Evolutionary conservation across 148 eudicot genomes (phyloP).

Genomic region (Selenicereus undatus): DNA sequence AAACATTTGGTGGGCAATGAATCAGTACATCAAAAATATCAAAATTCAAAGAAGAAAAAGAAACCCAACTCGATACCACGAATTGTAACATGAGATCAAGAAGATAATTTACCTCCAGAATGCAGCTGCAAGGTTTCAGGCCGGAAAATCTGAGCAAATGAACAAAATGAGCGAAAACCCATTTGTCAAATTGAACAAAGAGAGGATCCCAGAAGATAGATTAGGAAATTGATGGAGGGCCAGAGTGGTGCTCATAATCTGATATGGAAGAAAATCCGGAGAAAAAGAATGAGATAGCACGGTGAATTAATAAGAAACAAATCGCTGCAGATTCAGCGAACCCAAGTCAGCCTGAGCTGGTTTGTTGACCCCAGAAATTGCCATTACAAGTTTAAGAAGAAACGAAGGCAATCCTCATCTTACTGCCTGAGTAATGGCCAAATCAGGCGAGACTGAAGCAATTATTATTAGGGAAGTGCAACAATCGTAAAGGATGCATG

Average conservation of each 20-base stretch:
- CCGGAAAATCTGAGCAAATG: not conserved
- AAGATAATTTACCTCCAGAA: not conserved
- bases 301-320: too few relatives aligned
- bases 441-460: too few relatives aligned
- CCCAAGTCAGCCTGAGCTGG: too few relatives aligned
- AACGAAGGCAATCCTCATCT: too few relatives aligned
- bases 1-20: not conserved
- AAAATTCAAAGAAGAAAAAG: not conserved
- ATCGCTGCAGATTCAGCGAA: too few relatives aligned
- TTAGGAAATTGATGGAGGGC: not conserved
- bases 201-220: not conserved
- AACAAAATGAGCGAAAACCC: not conserved
- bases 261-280: not conserved
- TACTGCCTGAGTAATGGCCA: too few relatives aligned
- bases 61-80: too few relatives aligned
- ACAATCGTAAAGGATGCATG: too few relatives aligned
- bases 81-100: not conserved
- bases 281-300: not conserved
- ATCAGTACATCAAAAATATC: not conserved
- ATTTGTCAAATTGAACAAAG: not conserved
- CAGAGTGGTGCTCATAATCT: not conserved
- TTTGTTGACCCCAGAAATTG: too few relatives aligned
- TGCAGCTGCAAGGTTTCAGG: not conserved
- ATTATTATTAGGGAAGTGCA: too few relatives aligned
- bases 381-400: too few relatives aligned